Base-by-base conservation (phyloP, 2,329 filamentous ascomycete genomes). In the Microcera coccophila region DNA sequence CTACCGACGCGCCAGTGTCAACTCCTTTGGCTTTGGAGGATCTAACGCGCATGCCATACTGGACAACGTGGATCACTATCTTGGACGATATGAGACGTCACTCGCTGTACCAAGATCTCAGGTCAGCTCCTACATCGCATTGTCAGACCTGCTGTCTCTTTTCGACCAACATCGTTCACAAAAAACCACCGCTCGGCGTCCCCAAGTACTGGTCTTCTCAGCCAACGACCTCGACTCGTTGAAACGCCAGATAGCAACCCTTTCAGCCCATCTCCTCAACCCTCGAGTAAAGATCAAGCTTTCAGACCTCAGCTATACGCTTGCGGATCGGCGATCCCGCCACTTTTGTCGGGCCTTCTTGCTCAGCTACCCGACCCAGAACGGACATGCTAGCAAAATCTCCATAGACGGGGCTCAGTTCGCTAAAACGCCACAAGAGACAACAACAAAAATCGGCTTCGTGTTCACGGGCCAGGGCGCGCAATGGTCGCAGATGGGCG, bases 1-100 rank as follows among this genome's bases (percentile, higher is more conserved):
- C 9, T 34, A 40, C 2, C 40, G 51, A 35, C 45, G 53, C 8
- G 53, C 54, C 17, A 63, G 63, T 41, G 58, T 71, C 37, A 70
- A 69, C 47, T 67, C 63, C 5, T 72, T 71, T 45, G 69, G 70
- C 2, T 71, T 65, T 26, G 69, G 70, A 9, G 70, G 70, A 10
- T 61, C 64, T 20, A 73, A 72, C 44, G 65, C 64, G 1, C 70
- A 73, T 49, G 57, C 59, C 4, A 63, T 72, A 15, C 41, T 73
- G 28, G 59, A 62, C 18, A 39, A 44, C 5, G 39, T 46, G 2
- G 35, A 41, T 33, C 32, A 19, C 20, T 41, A 38, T 17, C 36
- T 39, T 14, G 34, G 26, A 14, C 34, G 32, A 20, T n/a, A n/a
- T n/a, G 32, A 44, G 31, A 35, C 35, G 22, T 7, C 7, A 7